phyloP scores from a whole-genome alignment of 2,329 filamentous ascomycete species.

The Ascochyta lentis region DNA sequence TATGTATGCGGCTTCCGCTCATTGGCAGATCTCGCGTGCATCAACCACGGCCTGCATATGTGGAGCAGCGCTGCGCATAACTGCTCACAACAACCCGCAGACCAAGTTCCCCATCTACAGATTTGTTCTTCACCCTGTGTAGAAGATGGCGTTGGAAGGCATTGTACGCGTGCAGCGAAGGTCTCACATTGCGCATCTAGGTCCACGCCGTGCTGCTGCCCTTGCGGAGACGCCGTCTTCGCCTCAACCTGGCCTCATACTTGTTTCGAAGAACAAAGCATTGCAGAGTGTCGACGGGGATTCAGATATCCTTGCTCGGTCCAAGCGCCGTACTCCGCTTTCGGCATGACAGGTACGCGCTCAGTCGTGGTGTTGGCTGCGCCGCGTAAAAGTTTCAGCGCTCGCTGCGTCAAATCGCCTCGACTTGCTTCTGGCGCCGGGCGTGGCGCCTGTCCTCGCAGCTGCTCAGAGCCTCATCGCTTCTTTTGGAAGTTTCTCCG shows the following conservation, averaged over 20 bases:
- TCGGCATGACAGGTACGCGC: constrained; percentile 9
- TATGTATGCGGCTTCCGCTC: background rate
- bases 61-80: constrained; percentile 1
- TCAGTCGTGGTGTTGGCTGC: constrained; percentile 6
- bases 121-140: background rate
- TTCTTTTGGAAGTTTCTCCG: background rate
- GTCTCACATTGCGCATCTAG: constrained; percentile 7
- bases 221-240: constrained; percentile 13
- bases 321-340: constrained; percentile 1
- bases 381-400: constrained; percentile 8
- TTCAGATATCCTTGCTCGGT: background rate
- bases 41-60: constrained; percentile 9
- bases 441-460: constrained; percentile 11
- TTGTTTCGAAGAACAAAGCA: constrained; percentile 6
- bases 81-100: background rate
- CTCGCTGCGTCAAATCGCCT: constrained; percentile 6
- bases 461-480: constrained; percentile 1
- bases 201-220: background rate
- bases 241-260: constrained; percentile 1
- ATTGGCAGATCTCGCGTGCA: constrained; percentile 15
- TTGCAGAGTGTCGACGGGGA: background rate
- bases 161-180: constrained; percentile 10
- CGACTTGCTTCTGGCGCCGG: constrained; percentile 3
- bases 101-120: background rate
- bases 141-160: constrained; percentile 1